These are phyloP conservation scores for Starmerella tilneyi DNA, from an alignment of 805 yeast species.

Conservation along the genomic window DNA sequence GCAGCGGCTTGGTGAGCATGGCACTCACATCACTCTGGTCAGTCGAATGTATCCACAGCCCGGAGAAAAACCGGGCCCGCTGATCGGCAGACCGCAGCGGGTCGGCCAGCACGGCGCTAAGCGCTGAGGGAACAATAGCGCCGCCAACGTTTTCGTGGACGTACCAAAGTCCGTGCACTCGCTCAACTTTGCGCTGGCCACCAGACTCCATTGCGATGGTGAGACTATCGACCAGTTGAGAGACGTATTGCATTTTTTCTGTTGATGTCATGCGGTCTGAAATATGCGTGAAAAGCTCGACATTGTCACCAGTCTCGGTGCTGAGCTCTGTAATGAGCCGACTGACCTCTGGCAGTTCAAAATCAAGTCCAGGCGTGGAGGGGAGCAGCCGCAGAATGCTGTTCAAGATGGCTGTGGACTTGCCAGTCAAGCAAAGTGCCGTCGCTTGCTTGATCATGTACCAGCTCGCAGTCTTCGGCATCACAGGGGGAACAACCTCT, in stretches of 20 bases:
- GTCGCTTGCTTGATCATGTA: slow-evolving; percentile 23
- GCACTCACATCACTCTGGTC: slow-evolving; percentile 37
- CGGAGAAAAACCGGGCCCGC: slow-evolving; percentile 47
- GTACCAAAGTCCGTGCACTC: slow-evolving; percentile 53
- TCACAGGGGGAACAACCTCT: background rate
- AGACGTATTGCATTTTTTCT: slow-evolving; percentile 13
- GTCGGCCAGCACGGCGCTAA: slow-evolving; percentile 46
- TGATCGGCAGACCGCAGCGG: slow-evolving; percentile 31
- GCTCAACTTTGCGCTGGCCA: slow-evolving; percentile 58
- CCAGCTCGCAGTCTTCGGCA: slow-evolving; percentile 15
- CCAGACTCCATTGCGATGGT: slow-evolving; percentile 29
- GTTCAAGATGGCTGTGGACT: slow-evolving; percentile 9
- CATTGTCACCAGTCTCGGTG: slow-evolving; percentile 3
- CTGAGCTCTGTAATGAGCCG: slow-evolving; percentile 1
- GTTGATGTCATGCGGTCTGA: slow-evolving; percentile 7
- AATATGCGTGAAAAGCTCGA: slow-evolving; percentile 16
- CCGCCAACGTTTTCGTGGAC: slow-evolving; percentile 46
- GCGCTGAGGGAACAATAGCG: slow-evolving; percentile 58
- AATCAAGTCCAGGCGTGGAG: slow-evolving; percentile 11
- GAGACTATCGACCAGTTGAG: background rate
- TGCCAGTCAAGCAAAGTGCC: slow-evolving; percentile 6
- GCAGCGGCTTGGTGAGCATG: slow-evolving; percentile 52
- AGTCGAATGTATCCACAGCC: slow-evolving; percentile 66
- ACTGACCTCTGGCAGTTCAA: slow-evolving; percentile 8
- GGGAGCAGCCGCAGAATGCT: slow-evolving; percentile 13